Conservation (phyloP, 306 rosid species). For the Oxytropis ochrocephala region DNA sequence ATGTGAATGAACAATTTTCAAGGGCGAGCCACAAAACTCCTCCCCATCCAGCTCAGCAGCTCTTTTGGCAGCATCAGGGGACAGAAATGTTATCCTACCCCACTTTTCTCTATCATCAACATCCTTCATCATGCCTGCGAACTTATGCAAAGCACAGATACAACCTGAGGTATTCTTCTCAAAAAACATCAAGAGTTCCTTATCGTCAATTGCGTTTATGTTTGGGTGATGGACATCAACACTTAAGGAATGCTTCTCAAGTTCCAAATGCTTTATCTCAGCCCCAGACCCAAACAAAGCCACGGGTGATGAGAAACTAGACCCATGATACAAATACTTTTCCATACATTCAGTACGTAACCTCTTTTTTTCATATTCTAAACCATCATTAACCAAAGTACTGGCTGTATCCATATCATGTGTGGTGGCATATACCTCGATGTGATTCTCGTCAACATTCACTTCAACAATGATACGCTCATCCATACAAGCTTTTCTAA, state of each 20-base stretch:
- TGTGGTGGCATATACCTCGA: slow-evolving; percentile 56
- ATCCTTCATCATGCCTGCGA: slow-evolving; percentile 37
- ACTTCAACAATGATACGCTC: slow-evolving; percentile 67
- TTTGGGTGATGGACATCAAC: slow-evolving; percentile 60
- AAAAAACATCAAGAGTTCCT: slow-evolving; percentile 65
- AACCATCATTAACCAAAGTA: slow-evolving; percentile 30
- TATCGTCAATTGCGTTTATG: slow-evolving; percentile 49
- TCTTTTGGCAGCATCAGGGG: slow-evolving; percentile 69
- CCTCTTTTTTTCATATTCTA: slow-evolving; percentile 59
- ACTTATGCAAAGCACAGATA: slow-evolving; percentile 65
- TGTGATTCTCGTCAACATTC: slow-evolving; percentile 46
- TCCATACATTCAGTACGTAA: slow-evolving; percentile 67
- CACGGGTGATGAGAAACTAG: slow-evolving; percentile 50
- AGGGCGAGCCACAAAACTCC: slow-evolving; percentile 44
- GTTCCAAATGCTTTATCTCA: slow-evolving; percentile 84
- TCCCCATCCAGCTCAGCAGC: slow-evolving; percentile 46
- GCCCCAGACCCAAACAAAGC: slow-evolving; percentile 95
- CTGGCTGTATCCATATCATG: slow-evolving; percentile 44
- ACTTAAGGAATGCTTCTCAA: slow-evolving; percentile 65
- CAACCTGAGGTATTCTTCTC: slow-evolving; percentile 53
- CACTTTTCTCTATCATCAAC: slow-evolving; percentile 47
- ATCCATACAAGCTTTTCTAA: slow-evolving; percentile 49
- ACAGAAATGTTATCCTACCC: slow-evolving; percentile 65
- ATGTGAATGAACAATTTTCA: slow-evolving; percentile 64
- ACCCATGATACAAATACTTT: slow-evolving; percentile 63